Evolutionary conservation across 2,329 filamentous ascomycete species (phyloP).

Genomic region (Aspergillus fumigatus): DNA sequence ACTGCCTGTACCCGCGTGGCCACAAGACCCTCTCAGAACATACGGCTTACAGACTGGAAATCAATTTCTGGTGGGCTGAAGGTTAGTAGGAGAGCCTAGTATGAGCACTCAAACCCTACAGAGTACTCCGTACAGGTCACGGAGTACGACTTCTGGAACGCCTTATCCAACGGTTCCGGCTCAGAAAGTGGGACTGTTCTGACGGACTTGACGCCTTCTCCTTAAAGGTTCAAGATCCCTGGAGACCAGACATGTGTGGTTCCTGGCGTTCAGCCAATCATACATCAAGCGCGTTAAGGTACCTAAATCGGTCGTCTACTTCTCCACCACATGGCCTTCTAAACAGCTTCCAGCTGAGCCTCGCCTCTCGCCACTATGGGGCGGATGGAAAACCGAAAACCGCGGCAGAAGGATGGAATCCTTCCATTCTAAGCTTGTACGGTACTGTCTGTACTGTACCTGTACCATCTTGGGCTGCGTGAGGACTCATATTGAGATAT

Average conservation of each 20-base stretch:
- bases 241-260: background rate
- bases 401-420: slow-evolving; percentile 3
- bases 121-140: background rate
- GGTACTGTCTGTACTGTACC: background rate
- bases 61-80: background rate
- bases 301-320: background rate
- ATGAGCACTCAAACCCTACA: background rate
- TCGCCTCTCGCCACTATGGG: slow-evolving; percentile 4
- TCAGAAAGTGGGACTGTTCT: background rate
- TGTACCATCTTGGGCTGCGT: background rate
- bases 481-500: background rate
- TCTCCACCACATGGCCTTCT: background rate
- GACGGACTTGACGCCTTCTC: background rate
- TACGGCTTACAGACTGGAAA: background rate
- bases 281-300: background rate
- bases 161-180: background rate
- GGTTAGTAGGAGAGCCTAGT: background rate
- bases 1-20: slow-evolving; percentile 6
- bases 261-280: background rate
- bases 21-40: background rate
- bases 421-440: background rate
- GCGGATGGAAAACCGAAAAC: slow-evolving; percentile 2
- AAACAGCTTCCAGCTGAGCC: background rate
- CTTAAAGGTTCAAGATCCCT: background rate
- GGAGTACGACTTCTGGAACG: background rate